Base-by-base conservation (phyloP, 768 basidiomycete genomes). In the Amylocystis lapponica region DNA sequence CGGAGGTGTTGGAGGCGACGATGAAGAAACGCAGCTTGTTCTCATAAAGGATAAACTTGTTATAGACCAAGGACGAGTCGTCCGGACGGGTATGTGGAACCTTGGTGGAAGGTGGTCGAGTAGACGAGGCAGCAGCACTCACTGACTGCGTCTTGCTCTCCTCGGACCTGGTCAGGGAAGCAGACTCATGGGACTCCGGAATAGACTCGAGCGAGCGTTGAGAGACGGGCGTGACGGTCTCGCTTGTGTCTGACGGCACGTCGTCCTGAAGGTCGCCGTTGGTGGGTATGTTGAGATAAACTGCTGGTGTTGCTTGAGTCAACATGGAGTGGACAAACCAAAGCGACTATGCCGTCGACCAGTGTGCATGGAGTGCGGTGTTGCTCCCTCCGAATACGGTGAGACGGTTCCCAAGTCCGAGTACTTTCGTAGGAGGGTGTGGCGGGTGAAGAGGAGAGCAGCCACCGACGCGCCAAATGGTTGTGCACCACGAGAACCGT, bases 41-140 rank as follows among this genome's bases (percentile, higher is more conserved):
- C 68, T 99, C 95, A 62, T 96, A 97, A 3, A 98, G 68, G 25
- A 91, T 84, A 68, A 90, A 93, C 59, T 90, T 90, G 68, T 92
- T 93, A 62, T 71, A 64, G 1, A 60, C 56, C 31, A 67, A 51
- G 2, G 50, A 45, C 12, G 42, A 22, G 37, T 56, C 56, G 6
- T 52, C 46, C 4, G 48, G 21, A 6, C 46, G 46, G 20, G 39
- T 21, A 19, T 6, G 27, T 4, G 35, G 23, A 13, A 26, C 36
- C 29, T 45, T 21, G 6, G 34, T 13, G 6, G 43, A 45, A 11
- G 34, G 35, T 11, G 39, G 27, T 3, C 27, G 39, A 5, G 27
- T 20, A 12, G 27, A 41, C 5, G 41, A 29, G 5, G 43, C 23
- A 17, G 32, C 42, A n/a, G 48, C 29, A 3, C 49, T 47, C 14